phyloP scores from a whole-genome alignment of 768 basidiomycete genomes.

The Suillus subalutaceus region DNA sequence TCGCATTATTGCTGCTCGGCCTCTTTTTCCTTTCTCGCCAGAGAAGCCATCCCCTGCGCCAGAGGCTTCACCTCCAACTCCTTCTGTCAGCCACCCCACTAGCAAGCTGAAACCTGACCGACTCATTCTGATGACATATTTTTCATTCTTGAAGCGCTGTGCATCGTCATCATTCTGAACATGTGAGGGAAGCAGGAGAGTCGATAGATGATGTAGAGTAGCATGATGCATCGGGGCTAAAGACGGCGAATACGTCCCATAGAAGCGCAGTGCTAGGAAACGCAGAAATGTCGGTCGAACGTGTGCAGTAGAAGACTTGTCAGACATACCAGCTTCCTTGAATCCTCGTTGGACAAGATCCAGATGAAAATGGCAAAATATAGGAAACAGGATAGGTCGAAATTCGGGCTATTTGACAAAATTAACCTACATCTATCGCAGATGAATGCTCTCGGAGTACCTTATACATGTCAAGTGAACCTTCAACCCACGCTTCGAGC shows the following conservation, averaged over 20 bases:
- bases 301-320: conserved; percentile 7
- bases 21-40: conserved; percentile 81
- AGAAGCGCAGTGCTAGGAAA: conserved; percentile 71
- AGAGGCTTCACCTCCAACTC: conserved; percentile 81
- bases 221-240: conserved; percentile 66
- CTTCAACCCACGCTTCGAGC: conserved; percentile 87
- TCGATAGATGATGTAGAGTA: conserved; percentile 77
- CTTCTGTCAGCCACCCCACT: conserved; percentile 96
- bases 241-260: conserved; percentile 66
- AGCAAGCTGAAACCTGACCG: conserved; percentile 90
- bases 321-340: conserved; percentile 78
- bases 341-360: conserved; percentile 91
- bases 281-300: conserved; percentile 13
- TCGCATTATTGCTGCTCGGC: conserved; percentile 87
- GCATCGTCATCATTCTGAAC: conserved; percentile 83
- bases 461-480: conserved; percentile 89
- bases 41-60: conserved; percentile 80
- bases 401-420: conserved; percentile 79
- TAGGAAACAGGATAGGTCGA: conserved; percentile 89
- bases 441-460: conserved; percentile 43
- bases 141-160: conserved; percentile 85
- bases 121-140: conserved; percentile 88
- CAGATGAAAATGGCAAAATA: conserved; percentile 96
- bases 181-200: conserved; percentile 80
- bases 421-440: not conserved